Conservation (phyloP, 1,284 basidiomycete genomes). For the Ceratorhiza oryzae-sativae region DNA sequence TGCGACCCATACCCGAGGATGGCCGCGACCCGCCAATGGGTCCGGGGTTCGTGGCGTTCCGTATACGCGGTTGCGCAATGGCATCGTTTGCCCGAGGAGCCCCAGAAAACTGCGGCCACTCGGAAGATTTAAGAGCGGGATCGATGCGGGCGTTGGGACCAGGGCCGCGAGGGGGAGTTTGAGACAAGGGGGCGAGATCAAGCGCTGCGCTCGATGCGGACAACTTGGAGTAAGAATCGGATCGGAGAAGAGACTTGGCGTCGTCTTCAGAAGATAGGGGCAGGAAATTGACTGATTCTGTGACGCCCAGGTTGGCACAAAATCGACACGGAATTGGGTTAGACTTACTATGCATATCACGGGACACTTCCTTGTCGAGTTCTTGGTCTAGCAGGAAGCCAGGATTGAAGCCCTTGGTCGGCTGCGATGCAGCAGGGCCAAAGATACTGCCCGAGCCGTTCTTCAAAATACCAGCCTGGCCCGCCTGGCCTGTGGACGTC, state of each 20-base stretch:
- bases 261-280: conserved; percentile 88
- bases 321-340: conserved; percentile 11
- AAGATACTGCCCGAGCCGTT: conserved; percentile 20
- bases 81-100: conserved; percentile 65
- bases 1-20: conserved; percentile 52
- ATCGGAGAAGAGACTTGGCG: conserved; percentile 43
- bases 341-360: conserved; percentile 76
- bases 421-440: conserved; percentile 7
- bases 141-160: conserved; percentile 65
- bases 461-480: conserved; percentile 28
- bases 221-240: conserved; percentile 57
- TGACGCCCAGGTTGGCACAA: conserved; percentile 32
- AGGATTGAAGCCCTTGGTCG: conserved; percentile 46
- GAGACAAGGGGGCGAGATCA: conserved; percentile 88
- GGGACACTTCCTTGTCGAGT: conserved; percentile 71
- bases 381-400: conserved; percentile 91
- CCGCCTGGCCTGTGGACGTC: not conserved
- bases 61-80: conserved; percentile 56
- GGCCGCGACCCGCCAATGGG: conserved; percentile 49
- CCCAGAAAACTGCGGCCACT: conserved; percentile 90
- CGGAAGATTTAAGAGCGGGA: conserved; percentile 70
- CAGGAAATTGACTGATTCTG: conserved; percentile 90
- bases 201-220: conserved; percentile 91
- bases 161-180: conserved; percentile 73
- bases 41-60: conserved; percentile 70